A percentile compares a stretch with the other conserved stretches of the same genome.
These are phyloP conservation scores for Irineochytrium annulatum DNA, from an alignment of 192 early-diverging fungal species.

Conservation along the genomic window DNA sequence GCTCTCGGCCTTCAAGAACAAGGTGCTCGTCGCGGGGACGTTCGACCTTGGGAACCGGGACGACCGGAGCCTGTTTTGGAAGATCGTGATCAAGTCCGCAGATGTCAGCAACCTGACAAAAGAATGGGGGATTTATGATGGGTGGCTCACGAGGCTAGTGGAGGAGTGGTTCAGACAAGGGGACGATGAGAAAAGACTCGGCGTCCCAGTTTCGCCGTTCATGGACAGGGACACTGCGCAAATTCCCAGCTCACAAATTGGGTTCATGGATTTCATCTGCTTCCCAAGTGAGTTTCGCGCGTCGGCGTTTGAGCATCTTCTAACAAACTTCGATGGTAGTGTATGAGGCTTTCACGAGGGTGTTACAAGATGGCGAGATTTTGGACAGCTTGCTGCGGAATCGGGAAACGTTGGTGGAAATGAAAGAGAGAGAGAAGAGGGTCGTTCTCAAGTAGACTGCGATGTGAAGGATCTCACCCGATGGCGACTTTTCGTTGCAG, in stretches of 20 bases:
- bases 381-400: not conserved
- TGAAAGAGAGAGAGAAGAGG: not conserved
- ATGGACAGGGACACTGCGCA: constrained; percentile 51
- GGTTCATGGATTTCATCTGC: constrained; percentile 47
- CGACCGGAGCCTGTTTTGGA: constrained; percentile 43
- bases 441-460: no score
- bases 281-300: constrained; percentile 23
- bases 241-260: constrained; percentile 45
- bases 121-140: constrained; percentile 31
- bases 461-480: no score
- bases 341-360: not conserved
- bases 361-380: not conserved
- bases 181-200: constrained; percentile 42
- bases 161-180: constrained; percentile 51
- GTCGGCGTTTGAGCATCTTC: not conserved
- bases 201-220: constrained; percentile 41
- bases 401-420: not conserved
- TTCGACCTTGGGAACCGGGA: constrained; percentile 41
- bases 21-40: constrained; percentile 28
- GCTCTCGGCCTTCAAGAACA: constrained; percentile 50
- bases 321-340: not conserved
- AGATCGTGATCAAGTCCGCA: constrained; percentile 54
- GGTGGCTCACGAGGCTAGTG: constrained; percentile 39
- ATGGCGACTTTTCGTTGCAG: no score
- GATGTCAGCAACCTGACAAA: constrained; percentile 56